Percentiles rank a stretch among this genome's conserved stretches.
phyloP scores from a whole-genome alignment of 2,329 filamentous ascomycete species.

The Cercospora citrullina region DNA sequence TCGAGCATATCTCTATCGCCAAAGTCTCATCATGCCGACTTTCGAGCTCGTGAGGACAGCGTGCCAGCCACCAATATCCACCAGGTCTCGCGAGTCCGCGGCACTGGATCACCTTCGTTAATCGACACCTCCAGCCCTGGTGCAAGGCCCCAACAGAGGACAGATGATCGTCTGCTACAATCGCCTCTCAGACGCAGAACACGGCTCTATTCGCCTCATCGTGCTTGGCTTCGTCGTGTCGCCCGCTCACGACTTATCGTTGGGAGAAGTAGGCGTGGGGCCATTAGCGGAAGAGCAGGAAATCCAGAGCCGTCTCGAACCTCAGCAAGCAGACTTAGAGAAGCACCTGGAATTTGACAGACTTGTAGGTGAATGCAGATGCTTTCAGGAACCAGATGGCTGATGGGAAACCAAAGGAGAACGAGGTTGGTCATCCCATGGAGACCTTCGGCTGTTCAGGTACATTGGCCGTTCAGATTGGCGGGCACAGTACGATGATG shows the following conservation, averaged over 20 bases:
- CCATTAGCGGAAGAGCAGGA: background rate
- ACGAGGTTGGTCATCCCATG: background rate
- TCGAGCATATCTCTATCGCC: background rate
- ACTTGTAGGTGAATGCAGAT: background rate
- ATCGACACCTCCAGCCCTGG: background rate
- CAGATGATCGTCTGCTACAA: background rate
- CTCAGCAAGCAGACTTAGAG: background rate
- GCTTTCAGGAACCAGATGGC: background rate
- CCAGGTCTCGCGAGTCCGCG: background rate
- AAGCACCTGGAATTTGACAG: background rate
- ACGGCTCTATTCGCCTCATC: background rate
- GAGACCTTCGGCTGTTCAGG: background rate
- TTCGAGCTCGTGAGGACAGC: background rate
- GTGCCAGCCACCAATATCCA: background rate
- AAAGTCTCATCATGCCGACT: background rate
- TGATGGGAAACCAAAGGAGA: background rate
- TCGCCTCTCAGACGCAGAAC: background rate
- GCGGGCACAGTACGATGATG: background rate
- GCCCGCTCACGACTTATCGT: background rate
- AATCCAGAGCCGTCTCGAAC: background rate
- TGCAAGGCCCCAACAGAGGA: background rate
- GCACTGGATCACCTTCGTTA: background rate
- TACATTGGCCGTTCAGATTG: conserved; percentile 4
- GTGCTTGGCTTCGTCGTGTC: background rate
- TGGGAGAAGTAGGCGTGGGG: background rate